Conservation (phyloP, 1,284 basidiomycete genomes). For the Neolentinus lepideus region DNA sequence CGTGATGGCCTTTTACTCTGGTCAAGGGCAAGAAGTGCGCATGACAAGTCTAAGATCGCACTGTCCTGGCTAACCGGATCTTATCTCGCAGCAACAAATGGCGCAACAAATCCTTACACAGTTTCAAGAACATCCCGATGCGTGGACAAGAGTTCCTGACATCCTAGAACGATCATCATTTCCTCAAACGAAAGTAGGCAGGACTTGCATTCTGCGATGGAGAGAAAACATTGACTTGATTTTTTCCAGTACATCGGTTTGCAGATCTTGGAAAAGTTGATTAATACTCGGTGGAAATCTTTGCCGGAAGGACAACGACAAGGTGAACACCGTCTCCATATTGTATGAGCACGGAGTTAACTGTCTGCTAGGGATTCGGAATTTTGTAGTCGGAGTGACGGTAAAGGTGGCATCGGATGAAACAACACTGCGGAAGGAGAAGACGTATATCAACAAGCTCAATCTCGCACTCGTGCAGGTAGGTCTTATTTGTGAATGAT, state of each 20-base stretch:
- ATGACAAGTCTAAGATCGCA: slow-evolving; percentile 9
- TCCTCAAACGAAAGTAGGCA: slow-evolving; percentile 83
- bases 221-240: neutral
- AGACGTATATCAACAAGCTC: slow-evolving; percentile 95
- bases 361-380: slow-evolving; percentile 72
- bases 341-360: slow-evolving; percentile 3
- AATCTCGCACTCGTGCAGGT: slow-evolving; percentile 96
- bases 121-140: slow-evolving; percentile 96
- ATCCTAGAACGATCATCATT: slow-evolving; percentile 85
- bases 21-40: slow-evolving; percentile 69
- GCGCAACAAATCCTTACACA: slow-evolving; percentile 90
- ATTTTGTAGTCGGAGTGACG: slow-evolving; percentile 93
- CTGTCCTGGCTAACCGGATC: slow-evolving; percentile 4
- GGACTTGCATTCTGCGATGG: slow-evolving; percentile 1
- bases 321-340: slow-evolving; percentile 41
- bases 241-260: slow-evolving; percentile 79
- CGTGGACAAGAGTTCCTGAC: slow-evolving; percentile 96
- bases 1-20: slow-evolving; percentile 77
- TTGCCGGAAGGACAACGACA: slow-evolving; percentile 91
- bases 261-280: slow-evolving; percentile 92
- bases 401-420: slow-evolving; percentile 93
- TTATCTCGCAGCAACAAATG: slow-evolving; percentile 68
- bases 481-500: slow-evolving; percentile 16
- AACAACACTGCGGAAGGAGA: slow-evolving; percentile 81
- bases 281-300: slow-evolving; percentile 94